Evolutionary conservation across 345 rosid genomes (phyloP), one percentile per base, ranked within the genome.

Genomic region (Populus euphratica): DNA sequence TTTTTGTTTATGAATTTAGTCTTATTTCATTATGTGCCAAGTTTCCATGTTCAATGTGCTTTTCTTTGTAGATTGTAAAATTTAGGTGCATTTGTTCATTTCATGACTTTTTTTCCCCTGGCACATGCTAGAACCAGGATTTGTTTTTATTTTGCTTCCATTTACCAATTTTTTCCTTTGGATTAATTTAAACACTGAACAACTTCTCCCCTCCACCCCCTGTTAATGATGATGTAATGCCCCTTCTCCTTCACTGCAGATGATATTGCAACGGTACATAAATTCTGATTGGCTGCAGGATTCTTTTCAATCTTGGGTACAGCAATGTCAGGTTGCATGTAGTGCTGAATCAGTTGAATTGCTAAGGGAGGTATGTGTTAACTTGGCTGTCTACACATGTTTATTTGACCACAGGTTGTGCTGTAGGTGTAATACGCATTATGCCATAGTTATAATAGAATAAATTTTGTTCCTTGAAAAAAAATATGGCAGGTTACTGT

Each of bases 311-410:
- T 83, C 86, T 54, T 96, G 99, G 99, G 78, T 75, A 66, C 92
- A 87, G 38, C 87, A 70, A 78, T 94, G 97, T 84, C 90, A 88
- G 63, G 83, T 76, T 77, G 94, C 92, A 77, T 76, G 77, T 47
- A 91, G 90, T 65, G 99, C 99, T 2, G 99, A 94, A 89, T 85
- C 89, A 12, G 69, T 94, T 77, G 98, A 96, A 83, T 72, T 92
- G 85, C 85, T 96, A 73, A 92, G 88, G 76, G 98, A 96, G 95
- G 99, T 96, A 84, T 33, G 72, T 27, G 3, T 29, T 35, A 76
- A 69, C n/a, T 52, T 62, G 38, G 56, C 38, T 56, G 38, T 47
- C 39, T 17, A 23, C 43, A 27, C 43, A 20, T 20, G 33, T 29
- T 33, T 61, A 44, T 20, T 59, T 59, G 8, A 20, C 29, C 43